Percentiles rank a stretch among this genome's conserved stretches.
Evolutionary conservation across 2,329 filamentous ascomycete genomes (phyloP).

Genomic region (Mollisiaceae sp.): DNA sequence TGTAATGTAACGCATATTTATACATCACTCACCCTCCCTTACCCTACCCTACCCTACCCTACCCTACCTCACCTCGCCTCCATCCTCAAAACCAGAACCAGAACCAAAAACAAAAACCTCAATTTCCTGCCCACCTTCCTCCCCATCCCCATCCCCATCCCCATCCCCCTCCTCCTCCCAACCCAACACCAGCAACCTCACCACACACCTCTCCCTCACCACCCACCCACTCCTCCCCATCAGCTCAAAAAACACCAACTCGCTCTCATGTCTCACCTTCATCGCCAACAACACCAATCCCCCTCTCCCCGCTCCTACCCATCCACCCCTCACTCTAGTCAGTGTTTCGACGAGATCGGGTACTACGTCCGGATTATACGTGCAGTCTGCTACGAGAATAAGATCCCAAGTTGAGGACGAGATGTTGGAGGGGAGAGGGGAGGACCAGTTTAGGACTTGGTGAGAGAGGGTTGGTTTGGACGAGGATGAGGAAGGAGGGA

Average conservation of each 20-base stretch:
- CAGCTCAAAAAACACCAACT: constrained; percentile 68
- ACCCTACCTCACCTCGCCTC: background rate
- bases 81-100: no score
- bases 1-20: no score
- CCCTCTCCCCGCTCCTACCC: constrained; percentile 19
- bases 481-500: background rate
- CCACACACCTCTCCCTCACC: constrained; percentile 27
- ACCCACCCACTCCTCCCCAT: constrained; percentile 47
- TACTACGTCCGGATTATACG: constrained; percentile 72
- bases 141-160: no score
- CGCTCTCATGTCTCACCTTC: constrained; percentile 71
- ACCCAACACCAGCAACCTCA: constrained; percentile 35
- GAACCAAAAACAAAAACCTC: constrained; percentile 39
- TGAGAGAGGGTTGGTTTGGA: constrained; percentile 44
- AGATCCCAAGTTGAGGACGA: constrained; percentile 54
- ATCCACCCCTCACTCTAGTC: constrained; percentile 15
- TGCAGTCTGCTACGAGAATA: constrained; percentile 72
- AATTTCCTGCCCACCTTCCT: constrained; percentile 35
- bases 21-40: no score
- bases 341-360: constrained; percentile 66
- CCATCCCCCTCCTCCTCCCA: constrained; percentile 31
- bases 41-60: background rate
- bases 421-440: constrained; percentile 46
- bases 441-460: constrained; percentile 67
- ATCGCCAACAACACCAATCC: constrained; percentile 60